Evolutionary conservation across 257 asterid species (phyloP).

Genomic region (Forsythia viridissima): DNA sequence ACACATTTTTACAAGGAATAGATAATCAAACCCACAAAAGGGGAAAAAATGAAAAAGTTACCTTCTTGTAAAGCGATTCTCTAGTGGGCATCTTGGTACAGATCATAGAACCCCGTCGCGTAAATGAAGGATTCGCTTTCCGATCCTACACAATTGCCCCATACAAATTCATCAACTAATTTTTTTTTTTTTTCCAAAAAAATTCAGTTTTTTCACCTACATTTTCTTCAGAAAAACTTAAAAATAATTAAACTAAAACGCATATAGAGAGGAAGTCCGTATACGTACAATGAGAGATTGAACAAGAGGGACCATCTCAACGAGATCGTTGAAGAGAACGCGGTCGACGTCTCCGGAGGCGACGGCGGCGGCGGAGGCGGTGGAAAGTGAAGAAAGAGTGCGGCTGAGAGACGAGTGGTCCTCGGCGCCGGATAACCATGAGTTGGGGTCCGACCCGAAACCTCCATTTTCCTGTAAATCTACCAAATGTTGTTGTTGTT

Average conservation of each 20-base stretch:
- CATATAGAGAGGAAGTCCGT: background rate
- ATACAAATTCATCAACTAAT: background rate
- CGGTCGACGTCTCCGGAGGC: slow-evolving; percentile 72
- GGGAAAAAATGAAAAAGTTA: slow-evolving; percentile 1
- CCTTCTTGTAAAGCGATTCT: slow-evolving; percentile 78
- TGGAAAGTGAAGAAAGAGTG: slow-evolving; percentile 64
- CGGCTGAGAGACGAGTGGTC: slow-evolving; percentile 41
- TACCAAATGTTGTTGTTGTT: slow-evolving; percentile 45
- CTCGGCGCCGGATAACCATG: slow-evolving; percentile 70
- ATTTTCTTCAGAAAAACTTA: background rate
- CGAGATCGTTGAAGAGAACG: slow-evolving; percentile 61
- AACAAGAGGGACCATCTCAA: slow-evolving; percentile 88
- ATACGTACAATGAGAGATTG: slow-evolving; percentile 76
- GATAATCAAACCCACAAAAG: background rate
- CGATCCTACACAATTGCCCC: slow-evolving; percentile 52
- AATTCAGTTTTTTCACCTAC: background rate
- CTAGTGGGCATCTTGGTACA: slow-evolving; percentile 89
- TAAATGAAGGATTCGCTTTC: slow-evolving; percentile 65
- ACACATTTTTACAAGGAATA: background rate
- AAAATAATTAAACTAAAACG: background rate
- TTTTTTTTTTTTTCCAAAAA: background rate
- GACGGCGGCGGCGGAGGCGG: slow-evolving; percentile 55
- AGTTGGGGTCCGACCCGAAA: slow-evolving; percentile 60
- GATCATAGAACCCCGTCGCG: slow-evolving; percentile 79
- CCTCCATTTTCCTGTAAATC: slow-evolving; percentile 59